phyloP scores from a whole-genome alignment of 129 eudicot genomes.

The Arctium lappa region DNA sequence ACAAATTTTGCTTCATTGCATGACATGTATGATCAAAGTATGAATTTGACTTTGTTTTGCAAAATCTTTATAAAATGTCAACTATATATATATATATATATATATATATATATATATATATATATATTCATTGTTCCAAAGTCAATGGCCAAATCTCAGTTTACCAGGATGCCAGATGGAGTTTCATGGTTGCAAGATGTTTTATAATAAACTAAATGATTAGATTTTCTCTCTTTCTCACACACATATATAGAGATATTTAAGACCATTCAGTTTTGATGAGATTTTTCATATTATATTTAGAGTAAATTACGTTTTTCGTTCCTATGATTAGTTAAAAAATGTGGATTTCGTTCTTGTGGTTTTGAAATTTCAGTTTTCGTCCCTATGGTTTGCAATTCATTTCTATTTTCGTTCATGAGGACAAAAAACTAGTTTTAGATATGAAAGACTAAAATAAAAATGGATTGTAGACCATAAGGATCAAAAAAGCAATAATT shows the following conservation, averaged over 20 bases:
- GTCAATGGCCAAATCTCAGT: not conserved
- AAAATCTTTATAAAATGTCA: not conserved
- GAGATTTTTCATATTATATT: too few species aligned
- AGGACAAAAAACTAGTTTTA: too few species aligned
- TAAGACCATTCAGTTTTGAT: not conserved
- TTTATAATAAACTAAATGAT: not conserved
- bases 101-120: not conserved
- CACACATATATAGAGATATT: too few species aligned
- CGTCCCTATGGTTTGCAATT: too few species aligned
- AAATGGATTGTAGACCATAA: too few species aligned
- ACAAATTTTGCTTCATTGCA: not conserved
- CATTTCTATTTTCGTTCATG: too few species aligned
- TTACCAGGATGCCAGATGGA: not conserved
- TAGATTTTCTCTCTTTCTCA: not conserved
- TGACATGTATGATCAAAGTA: not conserved
- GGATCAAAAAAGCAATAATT: too few species aligned
- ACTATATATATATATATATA: not conserved
- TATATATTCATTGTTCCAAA: not conserved
- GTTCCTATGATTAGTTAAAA: too few species aligned
- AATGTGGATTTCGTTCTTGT: too few species aligned
- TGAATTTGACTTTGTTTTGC: not conserved
- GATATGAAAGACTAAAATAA: too few species aligned
- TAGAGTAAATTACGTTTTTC: too few species aligned
- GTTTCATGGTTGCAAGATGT: not conserved
- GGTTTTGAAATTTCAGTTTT: too few species aligned